Conservation (phyloP, 2,329 filamentous ascomycete species). For the Tympanopsis confertula region DNA sequence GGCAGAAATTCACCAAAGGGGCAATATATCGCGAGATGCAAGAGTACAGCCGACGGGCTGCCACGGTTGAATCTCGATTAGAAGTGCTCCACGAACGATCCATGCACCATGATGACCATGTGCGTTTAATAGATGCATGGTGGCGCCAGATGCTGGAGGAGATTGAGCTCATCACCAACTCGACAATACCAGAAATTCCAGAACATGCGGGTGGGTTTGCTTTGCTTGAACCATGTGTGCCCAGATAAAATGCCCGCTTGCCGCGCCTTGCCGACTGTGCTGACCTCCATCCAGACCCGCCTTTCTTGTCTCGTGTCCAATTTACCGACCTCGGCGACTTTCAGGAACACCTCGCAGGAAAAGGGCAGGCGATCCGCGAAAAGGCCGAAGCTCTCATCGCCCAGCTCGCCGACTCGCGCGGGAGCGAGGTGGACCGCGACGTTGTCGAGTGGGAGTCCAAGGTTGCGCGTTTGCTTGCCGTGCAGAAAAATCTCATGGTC, state of each 20-base stretch:
- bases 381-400: slow-evolving; percentile 61
- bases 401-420: slow-evolving; percentile 35
- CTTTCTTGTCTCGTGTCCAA: slow-evolving; percentile 44
- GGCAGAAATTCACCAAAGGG: slow-evolving; percentile 82
- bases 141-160: slow-evolving; percentile 71
- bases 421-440: slow-evolving; percentile 50
- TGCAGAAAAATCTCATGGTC: slow-evolving; percentile 69
- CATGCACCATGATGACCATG: slow-evolving; percentile 79
- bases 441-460: slow-evolving; percentile 63
- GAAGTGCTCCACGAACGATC: slow-evolving; percentile 70
- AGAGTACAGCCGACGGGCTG: slow-evolving; percentile 88
- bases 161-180: slow-evolving; percentile 44
- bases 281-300: slow-evolving; percentile 27
- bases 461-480: slow-evolving; percentile 63
- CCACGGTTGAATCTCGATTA: slow-evolving; percentile 68
- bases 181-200: slow-evolving; percentile 28
- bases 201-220: slow-evolving; percentile 26
- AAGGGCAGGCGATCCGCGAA: slow-evolving; percentile 64
- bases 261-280: slow-evolving; percentile 7
- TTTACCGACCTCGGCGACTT: slow-evolving; percentile 63
- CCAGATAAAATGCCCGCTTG: slow-evolving; percentile 2
- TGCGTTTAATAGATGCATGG: slow-evolving; percentile 85
- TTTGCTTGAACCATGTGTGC: slow-evolving; percentile 15
- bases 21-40: slow-evolving; percentile 96
- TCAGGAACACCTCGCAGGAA: slow-evolving; percentile 66